Percentiles rank a stretch among this genome's conserved stretches.
Conservation (phyloP, 106 monocot genomes). For the Acanthochlamys bracteata region DNA sequence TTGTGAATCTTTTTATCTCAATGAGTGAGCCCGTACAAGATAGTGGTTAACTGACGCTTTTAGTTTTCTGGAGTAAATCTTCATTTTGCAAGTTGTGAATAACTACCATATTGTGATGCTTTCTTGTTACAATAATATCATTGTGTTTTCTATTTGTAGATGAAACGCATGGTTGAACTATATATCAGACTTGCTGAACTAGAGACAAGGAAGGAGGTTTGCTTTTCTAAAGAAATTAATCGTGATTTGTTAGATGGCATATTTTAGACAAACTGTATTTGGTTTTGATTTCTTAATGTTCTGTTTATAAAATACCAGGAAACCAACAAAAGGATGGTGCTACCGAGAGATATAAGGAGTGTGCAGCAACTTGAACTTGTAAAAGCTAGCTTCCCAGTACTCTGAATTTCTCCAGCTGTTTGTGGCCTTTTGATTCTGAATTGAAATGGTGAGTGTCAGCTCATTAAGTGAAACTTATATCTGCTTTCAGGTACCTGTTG, state of each 20-base stretch:
- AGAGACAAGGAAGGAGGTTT: conserved; percentile 95
- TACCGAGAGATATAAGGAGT: conserved; percentile 87
- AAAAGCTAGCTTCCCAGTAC: too few relatives aligned
- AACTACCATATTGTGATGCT: too few relatives aligned
- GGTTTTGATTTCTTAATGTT: too few relatives aligned
- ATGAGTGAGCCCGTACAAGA: background rate
- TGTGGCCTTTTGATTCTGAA: too few relatives aligned
- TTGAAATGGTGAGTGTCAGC: background rate
- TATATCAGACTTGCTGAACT: conserved; percentile 98
- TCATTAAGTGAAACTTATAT: background rate
- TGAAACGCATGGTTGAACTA: conserved; percentile 95
- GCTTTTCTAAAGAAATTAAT: conserved; percentile 1
- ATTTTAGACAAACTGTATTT: too few relatives aligned
- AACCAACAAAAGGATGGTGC: conserved; percentile 72
- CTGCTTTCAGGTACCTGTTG: conserved; percentile 80
- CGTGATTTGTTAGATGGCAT: background rate
- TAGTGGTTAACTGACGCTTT: too few relatives aligned
- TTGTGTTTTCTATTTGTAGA: conserved; percentile 52
- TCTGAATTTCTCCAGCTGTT: too few relatives aligned
- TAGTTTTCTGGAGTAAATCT: too few relatives aligned
- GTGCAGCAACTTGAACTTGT: conserved; percentile 91
- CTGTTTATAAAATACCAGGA: conserved; percentile 36
- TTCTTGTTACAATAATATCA: too few relatives aligned
- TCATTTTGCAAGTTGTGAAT: too few relatives aligned
- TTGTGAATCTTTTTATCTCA: background rate